phyloP scores from a whole-genome alignment of 345 rosid species.

The Populus euphratica region DNA sequence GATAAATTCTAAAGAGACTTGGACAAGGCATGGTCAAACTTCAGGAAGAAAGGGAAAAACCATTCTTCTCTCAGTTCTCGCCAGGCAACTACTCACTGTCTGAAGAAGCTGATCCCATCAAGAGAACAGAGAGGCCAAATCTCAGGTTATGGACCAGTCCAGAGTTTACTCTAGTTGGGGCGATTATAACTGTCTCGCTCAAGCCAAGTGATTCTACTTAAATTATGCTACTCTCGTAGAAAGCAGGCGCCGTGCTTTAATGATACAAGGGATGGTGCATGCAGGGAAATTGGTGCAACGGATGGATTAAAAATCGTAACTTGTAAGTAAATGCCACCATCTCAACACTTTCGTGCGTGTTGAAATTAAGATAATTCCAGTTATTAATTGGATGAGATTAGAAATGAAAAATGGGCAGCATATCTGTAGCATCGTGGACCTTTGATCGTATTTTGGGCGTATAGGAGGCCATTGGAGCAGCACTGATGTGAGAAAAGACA shows the following conservation, averaged over 20 bases:
- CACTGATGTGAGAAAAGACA: background rate
- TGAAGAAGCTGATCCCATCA: constrained; percentile 93
- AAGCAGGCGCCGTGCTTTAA: no score
- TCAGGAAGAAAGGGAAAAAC: constrained; percentile 76
- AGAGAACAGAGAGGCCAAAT: constrained; percentile 78
- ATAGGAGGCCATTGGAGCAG: background rate
- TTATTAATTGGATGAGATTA: no score
- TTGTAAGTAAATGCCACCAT: background rate
- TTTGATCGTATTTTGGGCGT: background rate
- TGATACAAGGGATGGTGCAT: no score
- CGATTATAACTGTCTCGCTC: constrained; percentile 45
- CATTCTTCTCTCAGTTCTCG: constrained; percentile 56
- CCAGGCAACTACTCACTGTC: constrained; percentile 74
- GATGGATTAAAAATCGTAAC: no score
- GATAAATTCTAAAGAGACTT: constrained; percentile 72
- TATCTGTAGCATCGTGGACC: no score
- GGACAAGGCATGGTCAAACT: constrained; percentile 90
- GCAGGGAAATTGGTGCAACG: no score
- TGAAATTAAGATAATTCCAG: background rate
- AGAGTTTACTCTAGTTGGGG: constrained; percentile 60
- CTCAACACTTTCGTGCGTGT: background rate
- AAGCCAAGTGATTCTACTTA: background rate
- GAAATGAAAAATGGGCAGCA: no score
- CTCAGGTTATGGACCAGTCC: constrained; percentile 89
- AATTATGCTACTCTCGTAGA: no score